Conservation (phyloP, 768 basidiomycete genomes). For the Tylopilus subfusipes region DNA sequence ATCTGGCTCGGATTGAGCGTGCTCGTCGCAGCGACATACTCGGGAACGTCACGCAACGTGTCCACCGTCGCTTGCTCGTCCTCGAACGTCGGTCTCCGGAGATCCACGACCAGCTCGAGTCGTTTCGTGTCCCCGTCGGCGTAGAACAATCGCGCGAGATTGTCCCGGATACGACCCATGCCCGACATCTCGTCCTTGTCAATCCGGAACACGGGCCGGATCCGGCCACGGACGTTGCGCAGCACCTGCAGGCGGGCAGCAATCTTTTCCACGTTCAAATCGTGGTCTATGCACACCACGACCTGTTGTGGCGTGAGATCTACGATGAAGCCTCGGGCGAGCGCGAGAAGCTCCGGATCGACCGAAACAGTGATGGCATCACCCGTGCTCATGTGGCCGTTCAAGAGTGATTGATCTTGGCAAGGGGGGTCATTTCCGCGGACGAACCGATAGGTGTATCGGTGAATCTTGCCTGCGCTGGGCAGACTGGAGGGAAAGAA, state of each 20-base stretch:
- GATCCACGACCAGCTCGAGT: conserved; percentile 78
- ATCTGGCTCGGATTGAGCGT: conserved; percentile 70
- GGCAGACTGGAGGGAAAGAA: conserved; percentile 28
- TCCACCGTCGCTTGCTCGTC: conserved; percentile 21
- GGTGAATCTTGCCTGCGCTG: conserved; percentile 61
- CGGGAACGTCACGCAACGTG: conserved; percentile 20
- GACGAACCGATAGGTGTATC: conserved; percentile 72
- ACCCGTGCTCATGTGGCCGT: conserved; percentile 71
- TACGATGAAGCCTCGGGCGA: conserved; percentile 80
- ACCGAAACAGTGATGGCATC: conserved; percentile 88
- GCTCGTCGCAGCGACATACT: conserved; percentile 32
- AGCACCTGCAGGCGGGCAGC: conserved; percentile 35
- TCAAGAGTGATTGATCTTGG: conserved; percentile 45
- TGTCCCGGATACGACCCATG: conserved; percentile 85
- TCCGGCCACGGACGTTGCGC: conserved; percentile 10
- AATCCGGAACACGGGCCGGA: conserved; percentile 61
- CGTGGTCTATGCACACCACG: conserved; percentile 80
- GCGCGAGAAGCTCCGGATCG: conserved; percentile 79
- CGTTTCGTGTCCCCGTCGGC: conserved; percentile 65
- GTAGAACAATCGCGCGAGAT: conserved; percentile 87
- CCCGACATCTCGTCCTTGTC: conserved; percentile 94
- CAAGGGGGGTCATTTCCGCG: conserved; percentile 27
- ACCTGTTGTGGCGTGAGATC: conserved; percentile 62
- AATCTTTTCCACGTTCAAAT: conserved; percentile 52
- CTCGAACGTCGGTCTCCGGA: conserved; percentile 64